phyloP scores from a whole-genome alignment of 2,329 filamentous ascomycete species.

The Colletotrichum theobromicola region DNA sequence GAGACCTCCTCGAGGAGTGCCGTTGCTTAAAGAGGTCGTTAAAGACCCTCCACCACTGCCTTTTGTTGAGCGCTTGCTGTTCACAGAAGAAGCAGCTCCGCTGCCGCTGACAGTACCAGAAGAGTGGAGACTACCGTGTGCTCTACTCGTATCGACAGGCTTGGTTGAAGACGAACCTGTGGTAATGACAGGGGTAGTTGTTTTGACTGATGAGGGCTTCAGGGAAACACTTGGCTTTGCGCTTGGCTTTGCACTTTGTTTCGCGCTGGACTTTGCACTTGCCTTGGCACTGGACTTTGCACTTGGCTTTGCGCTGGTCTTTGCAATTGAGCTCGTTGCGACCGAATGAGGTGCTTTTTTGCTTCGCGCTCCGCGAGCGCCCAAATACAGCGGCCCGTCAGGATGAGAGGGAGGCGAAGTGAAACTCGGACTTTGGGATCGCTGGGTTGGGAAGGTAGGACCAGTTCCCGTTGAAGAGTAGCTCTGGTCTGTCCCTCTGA shows the following conservation, averaged over 20 bases:
- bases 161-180: neutral
- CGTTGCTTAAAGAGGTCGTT: neutral
- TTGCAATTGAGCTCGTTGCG: no score
- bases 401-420: neutral
- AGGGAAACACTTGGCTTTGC: neutral
- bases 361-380: no score
- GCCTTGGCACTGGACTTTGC: no score
- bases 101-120: neutral
- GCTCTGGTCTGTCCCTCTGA: fast-evolving
- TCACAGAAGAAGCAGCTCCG: neutral
- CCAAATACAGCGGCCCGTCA: neutral
- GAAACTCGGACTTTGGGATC: neutral
- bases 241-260: no score
- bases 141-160: neutral
- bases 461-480: neutral
- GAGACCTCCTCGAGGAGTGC: neutral
- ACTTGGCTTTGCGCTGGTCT: fast-evolving
- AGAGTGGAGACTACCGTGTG: neutral
- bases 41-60: neutral
- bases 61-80: neutral
- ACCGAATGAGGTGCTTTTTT: neutral
- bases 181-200: neutral
- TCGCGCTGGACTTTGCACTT: no score
- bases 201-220: neutral
- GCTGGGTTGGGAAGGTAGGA: neutral